phyloP scores from a whole-genome alignment of 2,329 filamentous ascomycete genomes.

The Aspergillus ruber region DNA sequence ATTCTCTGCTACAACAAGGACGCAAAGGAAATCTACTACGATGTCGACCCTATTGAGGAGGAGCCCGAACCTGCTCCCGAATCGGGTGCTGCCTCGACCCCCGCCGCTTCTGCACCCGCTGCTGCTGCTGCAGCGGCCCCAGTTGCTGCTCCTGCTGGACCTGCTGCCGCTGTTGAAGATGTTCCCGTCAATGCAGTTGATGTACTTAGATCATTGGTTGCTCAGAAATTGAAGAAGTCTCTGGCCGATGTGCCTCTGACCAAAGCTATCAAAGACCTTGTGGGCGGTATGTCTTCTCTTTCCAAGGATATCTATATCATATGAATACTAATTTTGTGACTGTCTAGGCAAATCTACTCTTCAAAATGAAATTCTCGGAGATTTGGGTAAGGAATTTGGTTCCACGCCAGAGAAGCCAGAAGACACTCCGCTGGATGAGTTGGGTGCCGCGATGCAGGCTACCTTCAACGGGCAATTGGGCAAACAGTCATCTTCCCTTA shows the following conservation, averaged over 20 bases:
- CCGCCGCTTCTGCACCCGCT: conserved; percentile 36
- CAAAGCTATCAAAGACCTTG: conserved; percentile 98
- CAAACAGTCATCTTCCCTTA: conserved; percentile 88
- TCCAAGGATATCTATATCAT: conserved; percentile 1
- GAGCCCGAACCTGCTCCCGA: conserved; percentile 57
- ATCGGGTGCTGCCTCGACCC: conserved; percentile 30
- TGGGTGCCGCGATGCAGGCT: conserved; percentile 90
- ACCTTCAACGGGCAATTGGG: conserved; percentile 99
- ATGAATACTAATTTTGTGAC: conserved; percentile 3
- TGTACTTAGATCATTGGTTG: conserved; percentile 80
- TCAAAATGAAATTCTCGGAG: conserved; percentile 96
- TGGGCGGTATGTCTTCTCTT: conserved; percentile 66
- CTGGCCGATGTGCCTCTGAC: conserved; percentile 79
- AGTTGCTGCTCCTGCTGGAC: conserved; percentile 66
- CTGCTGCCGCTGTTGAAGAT: conserved; percentile 80
- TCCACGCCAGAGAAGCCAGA: conserved; percentile 97
- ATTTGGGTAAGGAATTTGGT: conserved; percentile 96
- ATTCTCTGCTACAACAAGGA: conserved; percentile 99
- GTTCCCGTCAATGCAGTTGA: conserved; percentile 82
- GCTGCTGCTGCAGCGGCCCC: conserved; percentile 48
- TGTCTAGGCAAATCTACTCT: conserved; percentile 85
- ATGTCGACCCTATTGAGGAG: conserved; percentile 90
- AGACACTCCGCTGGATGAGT: conserved; percentile 91
- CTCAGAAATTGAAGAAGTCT: conserved; percentile 96
- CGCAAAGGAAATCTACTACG: conserved; percentile 98